A percentile compares a stretch with the other conserved stretches of the same genome.
These are phyloP conservation scores for Nakazawaea wyomingensis DNA, from an alignment of 805 yeast genomes.

Conservation along the genomic window DNA sequence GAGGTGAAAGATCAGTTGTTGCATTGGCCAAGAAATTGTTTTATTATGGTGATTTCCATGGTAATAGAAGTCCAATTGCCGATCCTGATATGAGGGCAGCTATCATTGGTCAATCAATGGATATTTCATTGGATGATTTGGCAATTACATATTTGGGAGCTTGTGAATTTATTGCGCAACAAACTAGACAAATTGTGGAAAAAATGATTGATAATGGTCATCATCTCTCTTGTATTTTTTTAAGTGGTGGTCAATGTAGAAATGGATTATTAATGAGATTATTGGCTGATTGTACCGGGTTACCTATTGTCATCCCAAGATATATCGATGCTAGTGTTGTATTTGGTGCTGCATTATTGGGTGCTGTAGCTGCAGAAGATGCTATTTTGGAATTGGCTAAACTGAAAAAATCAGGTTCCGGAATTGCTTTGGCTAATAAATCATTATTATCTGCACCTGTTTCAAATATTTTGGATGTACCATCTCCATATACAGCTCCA, in stretches of 20 bases:
- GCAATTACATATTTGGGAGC: constrained; percentile 88
- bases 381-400: constrained; percentile 29
- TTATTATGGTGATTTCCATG: constrained; percentile 95
- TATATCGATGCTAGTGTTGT: constrained; percentile 97
- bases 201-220: constrained; percentile 82
- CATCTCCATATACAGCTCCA: constrained; percentile 77
- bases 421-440: constrained; percentile 22
- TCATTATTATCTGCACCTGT: constrained; percentile 23
- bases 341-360: constrained; percentile 90
- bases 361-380: constrained; percentile 86
- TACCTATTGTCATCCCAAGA: constrained; percentile 88
- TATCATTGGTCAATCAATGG: constrained; percentile 91
- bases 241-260: constrained; percentile 97
- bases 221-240: constrained; percentile 64
- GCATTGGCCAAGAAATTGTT: constrained; percentile 79
- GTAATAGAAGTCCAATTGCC: constrained; percentile 96
- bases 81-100: constrained; percentile 91
- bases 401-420: constrained; percentile 19
- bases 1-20: constrained; percentile 64
- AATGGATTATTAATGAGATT: constrained; percentile 84
- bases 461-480: constrained; percentile 22
- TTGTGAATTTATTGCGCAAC: constrained; percentile 96
- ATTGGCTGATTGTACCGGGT: constrained; percentile 87
- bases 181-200: constrained; percentile 91
- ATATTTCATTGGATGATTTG: constrained; percentile 73